Base-by-base conservation (phyloP, 1,284 basidiomycete genomes). In the Irpex lacteus region DNA sequence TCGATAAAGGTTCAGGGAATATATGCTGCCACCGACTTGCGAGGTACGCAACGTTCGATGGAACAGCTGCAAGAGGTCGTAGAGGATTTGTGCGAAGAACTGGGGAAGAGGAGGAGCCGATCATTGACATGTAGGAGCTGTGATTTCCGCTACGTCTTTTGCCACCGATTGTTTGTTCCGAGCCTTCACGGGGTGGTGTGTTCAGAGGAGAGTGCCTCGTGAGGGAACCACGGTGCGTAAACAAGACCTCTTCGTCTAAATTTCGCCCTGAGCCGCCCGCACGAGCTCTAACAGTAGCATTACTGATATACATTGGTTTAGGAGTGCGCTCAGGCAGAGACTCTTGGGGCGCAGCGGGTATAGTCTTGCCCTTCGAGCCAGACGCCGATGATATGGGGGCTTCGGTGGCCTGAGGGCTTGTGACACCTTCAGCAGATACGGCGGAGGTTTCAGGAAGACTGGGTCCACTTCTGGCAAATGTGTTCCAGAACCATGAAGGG, bases 11-110 rank as follows among this genome's bases (percentile, higher is more conserved):
- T 6, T 84, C 84, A 0, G 95, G 91, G 71, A 94, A 91, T 62
- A 92, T 83, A 73, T 98, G 95, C 72, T 97, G 91, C 95, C 96
- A 96, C 18, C 94, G 81, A 47, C 90, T 82, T 3, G 92, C 92
- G 36, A 96, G 87, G 4, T 89, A 86, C 1, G 85, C 82, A 0
- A 38, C 19, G 7, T 82, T 77, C 65, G 87, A 83, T 0, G 88
- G 82, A 2, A 90, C 79, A 0, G 80, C 74, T 3, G 81, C 75
- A 49, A 82, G 80, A 1, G 86, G 86, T 38, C 84, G 85, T 1
- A 87, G 88, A 0, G 92, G 92, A 67, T 92, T 92, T 37, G 84
- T 79, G 18, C 82, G 78, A 4, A 82, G 67, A 37, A 60, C 59
- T 9, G 77, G 77, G 1, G 81, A 82, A 11, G 85, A 84, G 2